Base-by-base conservation (phyloP, 352 stramenopile genomes). In the Globisporangium spinosum region DNA sequence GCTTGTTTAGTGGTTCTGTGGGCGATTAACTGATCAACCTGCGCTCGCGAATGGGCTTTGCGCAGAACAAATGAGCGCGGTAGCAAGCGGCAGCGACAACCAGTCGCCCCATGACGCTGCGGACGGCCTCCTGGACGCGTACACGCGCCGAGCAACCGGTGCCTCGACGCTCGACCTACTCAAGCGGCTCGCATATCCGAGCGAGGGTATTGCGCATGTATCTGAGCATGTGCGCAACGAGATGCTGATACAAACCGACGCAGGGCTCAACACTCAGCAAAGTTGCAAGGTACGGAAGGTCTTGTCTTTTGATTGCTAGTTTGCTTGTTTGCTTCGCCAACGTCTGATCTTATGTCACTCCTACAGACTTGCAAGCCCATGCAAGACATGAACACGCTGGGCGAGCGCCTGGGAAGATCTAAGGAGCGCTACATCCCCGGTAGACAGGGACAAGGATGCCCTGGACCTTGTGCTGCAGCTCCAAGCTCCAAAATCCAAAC, bases 141-240 rank as follows among this genome's bases (percentile, higher is more conserved):
- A 76, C 61, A 61, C 64, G 32, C 60, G 56, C 43, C 68, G 68
- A 45, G 62, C 49, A 69, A 73, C 67, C n/a, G 74, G 68, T 43
- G 65, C 83, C 9, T 92, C 84, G 29, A 89, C 84, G 27, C 75
- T 92, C 58, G 84, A 92, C 29, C 70, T 92, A 34, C 67, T 92
- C 68, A 77, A 82, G 70, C 70, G 74, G 0, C 63, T 76, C 45
- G 67, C 68, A n/a, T 59, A 62, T 2, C 47, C 51, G 10, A 47
- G 9, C 29, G 53, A 70, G 15, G 20, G 9, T 23, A 4, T 38
- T 1, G 45, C 47, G 17, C 45, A 43, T 43, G 15, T 77, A 6
- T 40, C 67, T 3, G 22, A 64, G 2, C 63, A 78, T 23, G 77
- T 89, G 27, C 77, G 73, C 22, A 69, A 70, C 1, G 84, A 90